These are phyloP conservation scores for Gossypium rotundifolium DNA, from an alignment of 345 rosid species.

Conservation along the genomic window DNA sequence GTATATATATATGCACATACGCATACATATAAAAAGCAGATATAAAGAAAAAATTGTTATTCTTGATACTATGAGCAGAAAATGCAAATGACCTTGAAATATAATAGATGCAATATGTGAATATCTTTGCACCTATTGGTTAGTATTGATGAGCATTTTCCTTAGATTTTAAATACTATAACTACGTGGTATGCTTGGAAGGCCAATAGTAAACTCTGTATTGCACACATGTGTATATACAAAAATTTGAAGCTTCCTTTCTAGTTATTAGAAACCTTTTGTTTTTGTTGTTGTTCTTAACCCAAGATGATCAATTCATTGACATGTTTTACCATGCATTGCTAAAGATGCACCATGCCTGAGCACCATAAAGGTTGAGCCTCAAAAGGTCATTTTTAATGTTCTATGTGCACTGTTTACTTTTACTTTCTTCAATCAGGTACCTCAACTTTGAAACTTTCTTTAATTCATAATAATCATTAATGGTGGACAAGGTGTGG, in stretches of 20 bases:
- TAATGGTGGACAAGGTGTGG: not conserved
- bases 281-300: not conserved
- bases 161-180: not conserved
- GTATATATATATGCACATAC: too few species aligned
- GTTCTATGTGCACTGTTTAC: not conserved
- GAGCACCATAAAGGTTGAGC: constrained; percentile 15
- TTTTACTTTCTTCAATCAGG: constrained; percentile 1
- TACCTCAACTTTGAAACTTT: not conserved
- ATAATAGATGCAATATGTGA: not conserved
- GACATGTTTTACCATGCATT: constrained; percentile 55
- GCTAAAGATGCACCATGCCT: constrained; percentile 39
- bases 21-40: not conserved
- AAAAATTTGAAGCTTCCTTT: not conserved
- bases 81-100: not conserved
- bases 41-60: not conserved
- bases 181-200: not conserved
- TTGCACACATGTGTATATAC: not conserved
- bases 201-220: not conserved
- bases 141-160: not conserved
- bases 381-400: not conserved
- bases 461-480: not conserved
- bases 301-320: constrained; percentile 55
- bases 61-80: not conserved
- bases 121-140: not conserved
- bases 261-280: not conserved